Evolutionary conservation across 2,329 filamentous ascomycete genomes (phyloP), one percentile per base, ranked within the genome.

Genomic region (Raffaelea arxii): DNA sequence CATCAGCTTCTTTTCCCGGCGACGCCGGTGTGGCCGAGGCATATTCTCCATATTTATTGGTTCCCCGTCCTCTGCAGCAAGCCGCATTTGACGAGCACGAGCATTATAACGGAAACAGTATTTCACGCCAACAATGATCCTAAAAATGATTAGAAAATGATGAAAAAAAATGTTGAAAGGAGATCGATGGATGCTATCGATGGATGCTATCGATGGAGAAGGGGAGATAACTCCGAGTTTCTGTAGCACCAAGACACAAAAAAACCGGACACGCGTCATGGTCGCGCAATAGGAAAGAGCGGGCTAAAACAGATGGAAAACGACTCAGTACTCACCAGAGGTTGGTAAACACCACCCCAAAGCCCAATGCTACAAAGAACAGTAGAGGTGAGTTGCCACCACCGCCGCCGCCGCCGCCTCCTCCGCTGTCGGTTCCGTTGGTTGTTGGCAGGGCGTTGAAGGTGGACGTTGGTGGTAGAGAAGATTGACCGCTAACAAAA

Each of bases 21-120:
- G 79, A 58, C 91, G 78, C 48, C 92, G 80, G 62, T 92, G 90
- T 43, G 88, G 84, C 50, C 88, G 66, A 48, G 88, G 86, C 77
- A 97, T 89, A 48, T 83, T 77, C 49, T 90, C 78, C 53, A 98
- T 71, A 52, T 89, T 89, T 59, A 98, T 94, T 16, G 85, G 86
- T 52, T 96, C 90, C 61, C 86, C 85, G 55, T 90, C 86, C 57
- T 89, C 86, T 54, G 71, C 86, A 54, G 72, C 86, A 70, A 67
- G 77, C 69, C 87, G 81, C 58, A 88, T 69, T 51, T 83, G 81
- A 44, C 92, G 84, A 61, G 94, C 94, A 49, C 92, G 84, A 56
- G 92, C 90, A 65, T 97, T 97, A 65, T 98, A 97, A 57, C 92
- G 79, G 67, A 98, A 98, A 69, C 92, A 98, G 66, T 98, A 98